phyloP scores from a whole-genome alignment of 2,329 filamentous ascomycete genomes.

The Fusarium mangiferae region DNA sequence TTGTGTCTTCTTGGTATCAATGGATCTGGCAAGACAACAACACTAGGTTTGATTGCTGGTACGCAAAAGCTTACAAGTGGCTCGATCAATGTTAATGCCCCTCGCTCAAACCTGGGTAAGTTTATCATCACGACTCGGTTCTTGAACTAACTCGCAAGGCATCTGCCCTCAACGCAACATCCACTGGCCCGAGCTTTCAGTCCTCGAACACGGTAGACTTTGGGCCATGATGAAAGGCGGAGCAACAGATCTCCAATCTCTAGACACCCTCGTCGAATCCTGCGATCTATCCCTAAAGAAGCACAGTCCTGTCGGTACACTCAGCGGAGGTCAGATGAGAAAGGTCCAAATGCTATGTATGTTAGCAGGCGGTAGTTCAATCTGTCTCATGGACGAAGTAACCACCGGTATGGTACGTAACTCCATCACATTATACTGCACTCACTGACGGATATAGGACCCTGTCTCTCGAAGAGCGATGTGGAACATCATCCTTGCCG shows the following conservation, averaged over 20 bases:
- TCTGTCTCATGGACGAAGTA: slow-evolving; percentile 60
- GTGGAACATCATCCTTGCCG: slow-evolving; percentile 86
- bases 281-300: slow-evolving; percentile 79
- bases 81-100: background rate
- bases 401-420: slow-evolving; percentile 59
- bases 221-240: slow-evolving; percentile 11
- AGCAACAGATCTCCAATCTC: background rate
- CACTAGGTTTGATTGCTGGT: slow-evolving; percentile 82
- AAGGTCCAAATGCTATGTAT: slow-evolving; percentile 91
- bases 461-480: slow-evolving; percentile 83
- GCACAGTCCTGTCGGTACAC: slow-evolving; percentile 72
- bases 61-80: slow-evolving; percentile 57
- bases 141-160: background rate
- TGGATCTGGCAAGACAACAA: slow-evolving; percentile 85
- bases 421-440: fast-evolving
- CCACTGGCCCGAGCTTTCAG: slow-evolving; percentile 14
- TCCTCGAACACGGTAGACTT: background rate
- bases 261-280: slow-evolving; percentile 64
- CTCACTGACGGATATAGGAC: slow-evolving; percentile 68
- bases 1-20: slow-evolving; percentile 82
- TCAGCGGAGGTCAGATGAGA: slow-evolving; percentile 86
- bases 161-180: slow-evolving; percentile 20
- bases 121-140: slow-evolving; percentile 6
- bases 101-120: background rate
- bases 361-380: slow-evolving; percentile 80